These are phyloP conservation scores for Polychaeton citri DNA, from an alignment of 2,329 filamentous ascomycete genomes.

Conservation along the genomic window DNA sequence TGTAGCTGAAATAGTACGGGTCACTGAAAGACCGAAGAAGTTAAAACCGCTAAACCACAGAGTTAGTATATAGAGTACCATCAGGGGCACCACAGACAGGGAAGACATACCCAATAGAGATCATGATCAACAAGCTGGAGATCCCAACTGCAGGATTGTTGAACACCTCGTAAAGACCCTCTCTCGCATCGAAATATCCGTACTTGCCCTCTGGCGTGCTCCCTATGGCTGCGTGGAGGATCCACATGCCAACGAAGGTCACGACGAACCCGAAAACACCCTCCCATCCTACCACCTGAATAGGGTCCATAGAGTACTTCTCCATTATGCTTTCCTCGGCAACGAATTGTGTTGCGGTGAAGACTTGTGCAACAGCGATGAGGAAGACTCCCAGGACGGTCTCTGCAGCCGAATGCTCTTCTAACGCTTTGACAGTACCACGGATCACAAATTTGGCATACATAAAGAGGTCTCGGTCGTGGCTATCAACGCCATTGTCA, in stretches of 20 bases:
- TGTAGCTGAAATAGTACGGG: constrained; percentile 76
- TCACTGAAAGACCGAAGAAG: constrained; percentile 94
- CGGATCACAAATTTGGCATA: constrained; percentile 9
- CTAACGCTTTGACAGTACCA: constrained; percentile 22
- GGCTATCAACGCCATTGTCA: constrained; percentile 7
- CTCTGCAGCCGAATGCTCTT: constrained; percentile 45
- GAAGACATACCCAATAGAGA: constrained; percentile 74
- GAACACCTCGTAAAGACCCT: constrained; percentile 72
- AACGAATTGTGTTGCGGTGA: constrained; percentile 93
- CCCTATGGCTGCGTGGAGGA: constrained; percentile 67
- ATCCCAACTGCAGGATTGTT: constrained; percentile 56
- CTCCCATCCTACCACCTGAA: constrained; percentile 92
- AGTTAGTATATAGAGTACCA: too few species aligned
- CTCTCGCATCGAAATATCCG: constrained; percentile 81
- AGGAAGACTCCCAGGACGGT: constrained; percentile 75
- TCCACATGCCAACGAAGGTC: constrained; percentile 64
- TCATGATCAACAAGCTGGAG: constrained; percentile 83
- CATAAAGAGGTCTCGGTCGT: constrained; percentile 8
- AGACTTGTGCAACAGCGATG: constrained; percentile 90
- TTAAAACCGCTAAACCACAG: constrained; percentile 88
- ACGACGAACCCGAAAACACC: constrained; percentile 78
- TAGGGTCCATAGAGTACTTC: constrained; percentile 64
- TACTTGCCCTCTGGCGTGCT: constrained; percentile 57
- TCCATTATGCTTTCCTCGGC: constrained; percentile 87
- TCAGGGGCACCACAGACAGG: background rate